Percentiles rank a stretch among this genome's conserved stretches.
These are phyloP conservation scores for Prunus kanzakura DNA, from an alignment of 306 rosid species.

Conservation along the genomic window DNA sequence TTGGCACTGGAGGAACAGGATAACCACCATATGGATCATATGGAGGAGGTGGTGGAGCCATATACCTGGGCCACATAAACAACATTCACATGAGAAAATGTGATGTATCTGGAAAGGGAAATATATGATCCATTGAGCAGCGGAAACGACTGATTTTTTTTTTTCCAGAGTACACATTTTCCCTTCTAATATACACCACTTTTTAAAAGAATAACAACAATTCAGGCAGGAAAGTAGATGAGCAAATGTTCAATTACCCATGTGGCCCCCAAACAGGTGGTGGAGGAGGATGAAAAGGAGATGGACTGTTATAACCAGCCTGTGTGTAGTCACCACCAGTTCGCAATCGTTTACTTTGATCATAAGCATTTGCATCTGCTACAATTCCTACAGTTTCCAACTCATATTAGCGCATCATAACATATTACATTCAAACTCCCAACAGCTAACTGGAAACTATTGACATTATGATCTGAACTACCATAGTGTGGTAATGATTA, in stretches of 20 bases:
- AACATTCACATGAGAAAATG: slow-evolving; percentile 13
- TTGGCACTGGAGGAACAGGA: slow-evolving; percentile 86
- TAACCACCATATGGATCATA: slow-evolving; percentile 90
- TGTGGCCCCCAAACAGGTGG: slow-evolving; percentile 91
- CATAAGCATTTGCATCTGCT: slow-evolving; percentile 67
- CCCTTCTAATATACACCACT: neutral
- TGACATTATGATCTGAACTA: neutral
- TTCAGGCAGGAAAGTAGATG: neutral
- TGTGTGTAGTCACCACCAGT: slow-evolving; percentile 86
- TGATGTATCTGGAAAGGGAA: neutral
- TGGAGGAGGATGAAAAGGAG: slow-evolving; percentile 87
- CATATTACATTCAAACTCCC: neutral
- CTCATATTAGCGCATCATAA: slow-evolving; percentile 25
- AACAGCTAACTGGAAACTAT: neutral
- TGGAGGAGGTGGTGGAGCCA: slow-evolving; percentile 97
- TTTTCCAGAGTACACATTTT: neutral
- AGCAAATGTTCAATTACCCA: slow-evolving; percentile 43
- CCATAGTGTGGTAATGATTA: neutral
- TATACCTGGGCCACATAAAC: slow-evolving; percentile 54
- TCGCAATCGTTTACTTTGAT: slow-evolving; percentile 80
- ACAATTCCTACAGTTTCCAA: slow-evolving; percentile 53
- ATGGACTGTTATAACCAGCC: slow-evolving; percentile 71
- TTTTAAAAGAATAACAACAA: neutral
- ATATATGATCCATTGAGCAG: neutral
- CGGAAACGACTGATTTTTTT: neutral